These are phyloP conservation scores for Oryza punctata DNA, from an alignment of 176 grass and related monocot species.

Conservation along the genomic window DNA sequence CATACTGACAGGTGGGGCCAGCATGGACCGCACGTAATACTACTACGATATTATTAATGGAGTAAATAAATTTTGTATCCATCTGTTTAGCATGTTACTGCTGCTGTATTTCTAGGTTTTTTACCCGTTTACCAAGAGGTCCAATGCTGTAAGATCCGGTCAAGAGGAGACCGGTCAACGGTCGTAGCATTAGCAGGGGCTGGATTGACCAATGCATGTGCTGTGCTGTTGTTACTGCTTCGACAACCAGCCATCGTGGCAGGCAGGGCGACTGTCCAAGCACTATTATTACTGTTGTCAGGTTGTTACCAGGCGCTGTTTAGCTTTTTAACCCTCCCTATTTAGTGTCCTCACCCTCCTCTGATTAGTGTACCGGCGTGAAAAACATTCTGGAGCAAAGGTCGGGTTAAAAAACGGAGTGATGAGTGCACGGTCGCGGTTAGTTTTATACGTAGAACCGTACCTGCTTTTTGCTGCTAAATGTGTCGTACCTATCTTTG, in stretches of 20 bases:
- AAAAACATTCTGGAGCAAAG: conserved; percentile 27
- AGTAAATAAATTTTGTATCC: background rate
- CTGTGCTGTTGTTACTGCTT: background rate
- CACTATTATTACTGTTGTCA: background rate
- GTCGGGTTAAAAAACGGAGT: background rate
- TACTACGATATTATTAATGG: background rate
- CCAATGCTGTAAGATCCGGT: conserved; percentile 29
- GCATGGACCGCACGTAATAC: background rate
- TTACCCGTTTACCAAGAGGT: conserved; percentile 6
- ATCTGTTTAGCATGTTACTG: background rate
- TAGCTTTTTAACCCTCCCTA: background rate
- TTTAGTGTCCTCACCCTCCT: background rate
- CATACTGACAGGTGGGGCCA: background rate
- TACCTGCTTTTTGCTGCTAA: background rate
- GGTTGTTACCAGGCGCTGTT: background rate
- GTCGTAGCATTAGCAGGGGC: background rate
- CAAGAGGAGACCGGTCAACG: conserved; percentile 9
- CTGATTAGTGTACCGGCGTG: background rate
- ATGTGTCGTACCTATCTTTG: background rate
- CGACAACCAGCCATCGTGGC: background rate
- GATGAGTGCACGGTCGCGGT: background rate
- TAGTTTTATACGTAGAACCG: background rate
- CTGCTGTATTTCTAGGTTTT: background rate
- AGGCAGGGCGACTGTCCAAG: background rate
- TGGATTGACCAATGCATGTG: conserved; percentile 25